Evolutionary conservation across 176 grass and related monocot genomes (phyloP), one percentile per base, ranked within the genome.

Genomic region (Otatea glauca): DNA sequence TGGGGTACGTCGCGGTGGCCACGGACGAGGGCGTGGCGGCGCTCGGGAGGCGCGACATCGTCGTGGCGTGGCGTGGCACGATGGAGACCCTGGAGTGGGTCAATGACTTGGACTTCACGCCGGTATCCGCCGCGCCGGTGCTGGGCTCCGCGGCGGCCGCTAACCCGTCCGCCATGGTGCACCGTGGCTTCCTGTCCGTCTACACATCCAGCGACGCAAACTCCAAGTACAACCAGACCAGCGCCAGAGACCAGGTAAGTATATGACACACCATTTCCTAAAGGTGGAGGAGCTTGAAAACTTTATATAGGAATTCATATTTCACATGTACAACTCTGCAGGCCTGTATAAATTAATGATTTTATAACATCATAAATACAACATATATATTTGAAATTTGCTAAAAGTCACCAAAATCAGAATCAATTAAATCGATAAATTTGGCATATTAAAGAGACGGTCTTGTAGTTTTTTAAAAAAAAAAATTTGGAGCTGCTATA

Each of bases 41-140:
- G 75, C 85, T 98, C 0, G 96, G 96, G 4, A 15, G 96, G 63
- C 90, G 96, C 43, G 96, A 98, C 84, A 89, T 98, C 77, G 32
- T 98, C 53, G 81, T 98, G 20, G 91, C 87, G 8, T 98, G 93
- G 96, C 88, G 96, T 34, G 96, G 96, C 3, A 95, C 96, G 6
- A n/a, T 87, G n/a, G 32, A 50, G 59, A 67, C 15, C 67, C 55
- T 95, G 6, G 93, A 98, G 64, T 98, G 93, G 93, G 83, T 98
- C 32, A 81, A 90, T 1, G 89, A 96, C 45, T 54, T 98, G 21
- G 96, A 96, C 75, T 79, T 88, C 86, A 78, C 81, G 25, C 78
- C 89, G 7, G 90, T 89, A 48, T 74, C 93, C 3, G 91, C 96
- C 78, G 85, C 70, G 41, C 65, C 48, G 1, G 62, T 94, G 70